These are phyloP conservation scores for Trametes punicea DNA, from an alignment of 768 basidiomycete species.

Conservation along the genomic window DNA sequence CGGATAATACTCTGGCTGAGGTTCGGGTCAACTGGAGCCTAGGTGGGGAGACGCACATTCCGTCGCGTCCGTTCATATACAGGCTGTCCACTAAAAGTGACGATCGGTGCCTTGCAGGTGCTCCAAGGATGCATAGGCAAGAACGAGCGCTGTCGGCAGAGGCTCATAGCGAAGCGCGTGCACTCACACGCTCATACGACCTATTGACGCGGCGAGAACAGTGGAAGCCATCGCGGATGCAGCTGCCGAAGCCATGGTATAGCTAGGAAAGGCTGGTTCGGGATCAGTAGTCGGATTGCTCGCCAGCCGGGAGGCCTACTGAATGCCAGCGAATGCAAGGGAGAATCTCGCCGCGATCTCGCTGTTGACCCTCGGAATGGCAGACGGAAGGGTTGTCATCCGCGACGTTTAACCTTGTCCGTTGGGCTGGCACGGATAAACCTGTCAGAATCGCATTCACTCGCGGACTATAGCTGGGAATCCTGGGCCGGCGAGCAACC, in stretches of 20 bases:
- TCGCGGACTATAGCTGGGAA: no score
- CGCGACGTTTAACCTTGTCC: constrained; percentile 27
- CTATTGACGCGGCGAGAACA: constrained; percentile 1
- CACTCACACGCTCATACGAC: background rate
- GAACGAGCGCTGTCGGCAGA: constrained; percentile 7
- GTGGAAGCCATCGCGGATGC: constrained; percentile 1
- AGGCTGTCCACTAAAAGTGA: background rate
- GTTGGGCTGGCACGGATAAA: constrained; percentile 25
- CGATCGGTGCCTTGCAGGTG: constrained; percentile 20
- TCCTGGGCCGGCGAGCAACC: no score
- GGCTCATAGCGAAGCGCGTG: background rate
- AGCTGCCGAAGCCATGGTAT: constrained; percentile 2
- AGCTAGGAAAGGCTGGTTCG: constrained; percentile 8
- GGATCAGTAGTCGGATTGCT: background rate
- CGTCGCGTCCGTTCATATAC: constrained; percentile 21
- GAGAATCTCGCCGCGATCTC: constrained; percentile 28
- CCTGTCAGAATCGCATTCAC: constrained; percentile 17
- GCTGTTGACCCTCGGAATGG: constrained; percentile 16
- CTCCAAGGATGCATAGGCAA: constrained; percentile 7
- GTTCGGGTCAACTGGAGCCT: constrained; percentile 26
- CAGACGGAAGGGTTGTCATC: constrained; percentile 13
- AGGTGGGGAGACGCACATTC: constrained; percentile 13
- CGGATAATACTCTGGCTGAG: constrained; percentile 28
- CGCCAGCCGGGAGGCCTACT: constrained; percentile 3
- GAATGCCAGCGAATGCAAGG: constrained; percentile 13